These are phyloP conservation scores for Hypholoma sublateritium DNA, from an alignment of 768 basidiomycete species.

Conservation along the genomic window DNA sequence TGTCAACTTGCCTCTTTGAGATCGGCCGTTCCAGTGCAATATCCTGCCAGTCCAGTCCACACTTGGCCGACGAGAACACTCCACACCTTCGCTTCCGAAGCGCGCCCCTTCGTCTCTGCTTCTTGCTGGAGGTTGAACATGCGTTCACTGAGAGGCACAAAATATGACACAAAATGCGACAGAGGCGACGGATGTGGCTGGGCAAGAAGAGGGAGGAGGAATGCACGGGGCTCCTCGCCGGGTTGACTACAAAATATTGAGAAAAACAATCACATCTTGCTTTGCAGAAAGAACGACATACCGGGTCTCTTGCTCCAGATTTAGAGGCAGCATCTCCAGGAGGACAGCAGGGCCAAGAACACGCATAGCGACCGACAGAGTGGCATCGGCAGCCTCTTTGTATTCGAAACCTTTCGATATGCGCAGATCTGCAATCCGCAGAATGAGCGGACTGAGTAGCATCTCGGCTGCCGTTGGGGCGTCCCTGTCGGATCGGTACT, in stretches of 20 bases:
- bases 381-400: constrained; percentile 83
- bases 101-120: constrained; percentile 69
- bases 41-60: constrained; percentile 90
- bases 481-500: constrained; percentile 41
- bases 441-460: constrained; percentile 68
- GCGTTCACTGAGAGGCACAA: constrained; percentile 90
- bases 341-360: constrained; percentile 84
- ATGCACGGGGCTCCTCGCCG: constrained; percentile 85
- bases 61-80: constrained; percentile 90
- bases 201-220: constrained; percentile 83
- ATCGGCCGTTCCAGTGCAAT: constrained; percentile 82
- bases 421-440: constrained; percentile 72
- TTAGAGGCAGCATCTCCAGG: constrained; percentile 75
- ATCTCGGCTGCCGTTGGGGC: constrained; percentile 63
- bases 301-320: constrained; percentile 55
- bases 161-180: constrained; percentile 83
- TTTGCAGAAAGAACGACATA: constrained; percentile 7
- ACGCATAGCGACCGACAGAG: constrained; percentile 78
- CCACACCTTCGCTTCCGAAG: constrained; percentile 93
- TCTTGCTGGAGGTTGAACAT: constrained; percentile 88
- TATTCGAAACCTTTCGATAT: constrained; percentile 83
- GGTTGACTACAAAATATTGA: constrained; percentile 56
- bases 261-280: neutral
- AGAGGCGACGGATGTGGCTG: constrained; percentile 81
- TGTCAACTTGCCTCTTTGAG: constrained; percentile 54